Evolutionary conservation across 306 rosid species (phyloP).

Genomic region (Prunus kanzakura): DNA sequence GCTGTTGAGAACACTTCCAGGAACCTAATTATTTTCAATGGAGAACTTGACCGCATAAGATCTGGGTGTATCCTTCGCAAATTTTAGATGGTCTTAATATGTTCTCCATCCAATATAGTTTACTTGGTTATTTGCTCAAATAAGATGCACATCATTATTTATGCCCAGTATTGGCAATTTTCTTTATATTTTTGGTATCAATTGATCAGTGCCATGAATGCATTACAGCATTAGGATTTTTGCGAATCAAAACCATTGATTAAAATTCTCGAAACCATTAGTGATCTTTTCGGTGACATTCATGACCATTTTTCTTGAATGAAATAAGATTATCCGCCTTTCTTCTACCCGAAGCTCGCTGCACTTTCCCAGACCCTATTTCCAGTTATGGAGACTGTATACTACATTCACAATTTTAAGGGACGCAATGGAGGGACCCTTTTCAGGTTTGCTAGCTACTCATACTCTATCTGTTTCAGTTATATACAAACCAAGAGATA

Average conservation of each 20-base stretch:
- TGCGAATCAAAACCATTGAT: neutral
- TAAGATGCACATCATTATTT: neutral
- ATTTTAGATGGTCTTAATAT: neutral
- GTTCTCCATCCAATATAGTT: conserved; percentile 11
- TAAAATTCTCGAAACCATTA: neutral
- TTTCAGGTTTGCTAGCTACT: conserved; percentile 57
- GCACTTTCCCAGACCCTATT: conserved; percentile 70
- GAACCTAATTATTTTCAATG: conserved; percentile 81
- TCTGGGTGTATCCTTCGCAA: conserved; percentile 91
- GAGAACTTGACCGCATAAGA: conserved; percentile 94
- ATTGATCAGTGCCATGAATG: neutral
- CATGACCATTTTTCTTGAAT: conserved; percentile 41
- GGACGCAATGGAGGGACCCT: conserved; percentile 82
- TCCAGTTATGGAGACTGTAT: conserved; percentile 80
- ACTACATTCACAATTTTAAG: conserved; percentile 88
- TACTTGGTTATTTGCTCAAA: too few relatives aligned
- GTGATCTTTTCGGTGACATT: neutral
- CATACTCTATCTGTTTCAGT: neutral
- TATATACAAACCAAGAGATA: neutral
- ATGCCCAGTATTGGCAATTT: neutral
- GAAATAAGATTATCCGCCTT: conserved; percentile 75
- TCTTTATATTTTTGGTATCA: neutral
- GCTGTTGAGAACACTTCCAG: conserved; percentile 77
- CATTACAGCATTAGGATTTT: neutral
- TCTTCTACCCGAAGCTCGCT: conserved; percentile 90